Conservation (phyloP, 208 protist genomes). For the Crithidia fasciculata region DNA sequence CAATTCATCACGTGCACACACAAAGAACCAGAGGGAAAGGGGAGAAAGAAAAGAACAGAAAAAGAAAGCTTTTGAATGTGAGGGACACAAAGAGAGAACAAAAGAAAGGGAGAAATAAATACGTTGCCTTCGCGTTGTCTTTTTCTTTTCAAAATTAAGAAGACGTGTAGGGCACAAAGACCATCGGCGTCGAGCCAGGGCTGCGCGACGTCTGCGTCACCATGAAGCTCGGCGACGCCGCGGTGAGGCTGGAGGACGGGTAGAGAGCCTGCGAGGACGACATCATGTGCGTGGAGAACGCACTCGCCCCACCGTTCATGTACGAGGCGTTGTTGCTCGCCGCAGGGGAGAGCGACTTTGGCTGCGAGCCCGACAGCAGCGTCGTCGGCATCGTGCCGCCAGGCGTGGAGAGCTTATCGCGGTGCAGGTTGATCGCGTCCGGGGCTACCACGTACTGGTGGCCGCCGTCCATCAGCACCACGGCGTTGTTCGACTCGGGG, state of each 20-base stretch:
- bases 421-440: conserved; percentile 39
- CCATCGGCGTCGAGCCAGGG: conserved; percentile 3
- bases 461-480: conserved; percentile 41
- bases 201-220: conserved; percentile 10
- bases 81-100: neutral
- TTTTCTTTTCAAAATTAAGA: neutral
- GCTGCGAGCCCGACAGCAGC: conserved; percentile 4
- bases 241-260: neutral
- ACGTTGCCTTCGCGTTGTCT: neutral
- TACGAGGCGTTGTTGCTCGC: conserved; percentile 7
- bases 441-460: conserved; percentile 48
- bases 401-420: neutral
- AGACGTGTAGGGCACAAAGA: conserved; percentile 18
- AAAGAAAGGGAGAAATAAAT: neutral
- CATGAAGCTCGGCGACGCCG: conserved; percentile 10
- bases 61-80: no score
- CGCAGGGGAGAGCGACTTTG: conserved; percentile 2
- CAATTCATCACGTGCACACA: no score
- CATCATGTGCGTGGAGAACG: neutral
- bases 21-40: neutral
- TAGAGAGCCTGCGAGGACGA: neutral
- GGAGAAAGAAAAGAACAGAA: neutral
- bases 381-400: neutral
- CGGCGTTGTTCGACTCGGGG: conserved; percentile 14
- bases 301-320: neutral